Evolutionary conservation across 176 grass and related monocot genomes (phyloP).

Genomic region (Lolium rigidum): DNA sequence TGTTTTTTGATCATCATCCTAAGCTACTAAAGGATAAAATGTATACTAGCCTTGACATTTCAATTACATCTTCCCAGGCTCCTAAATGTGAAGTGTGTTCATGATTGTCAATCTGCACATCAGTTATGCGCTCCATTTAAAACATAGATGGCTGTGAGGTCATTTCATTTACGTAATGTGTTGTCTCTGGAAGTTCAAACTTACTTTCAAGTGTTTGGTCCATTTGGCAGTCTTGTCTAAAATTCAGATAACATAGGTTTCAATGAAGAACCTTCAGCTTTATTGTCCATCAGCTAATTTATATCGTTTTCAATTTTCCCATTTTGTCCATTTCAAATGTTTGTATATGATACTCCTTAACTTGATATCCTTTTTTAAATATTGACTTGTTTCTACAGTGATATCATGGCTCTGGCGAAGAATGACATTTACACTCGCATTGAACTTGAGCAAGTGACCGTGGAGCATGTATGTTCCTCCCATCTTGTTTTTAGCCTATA

Average conservation of each 20-base stretch:
- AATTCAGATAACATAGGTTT: background rate
- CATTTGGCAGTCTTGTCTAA: slow-evolving; percentile 5
- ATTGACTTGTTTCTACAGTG: slow-evolving; percentile 44
- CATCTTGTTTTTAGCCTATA: slow-evolving; percentile 22
- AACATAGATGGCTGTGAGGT: slow-evolving; percentile 10
- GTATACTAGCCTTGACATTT: background rate
- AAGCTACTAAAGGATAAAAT: slow-evolving; percentile 12
- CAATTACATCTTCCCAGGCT: background rate
- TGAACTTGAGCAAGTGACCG: slow-evolving; percentile 63
- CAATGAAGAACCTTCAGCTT: background rate
- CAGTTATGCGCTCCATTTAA: slow-evolving; percentile 22
- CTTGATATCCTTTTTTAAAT: background rate
- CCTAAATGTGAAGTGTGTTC: background rate
- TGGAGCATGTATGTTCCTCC: slow-evolving; percentile 53
- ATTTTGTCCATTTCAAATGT: background rate
- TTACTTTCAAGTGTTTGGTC: background rate
- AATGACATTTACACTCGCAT: slow-evolving; percentile 64
- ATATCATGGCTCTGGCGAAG: slow-evolving; percentile 76
- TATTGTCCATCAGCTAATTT: slow-evolving; percentile 2
- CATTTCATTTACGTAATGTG: background rate
- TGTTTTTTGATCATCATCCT: slow-evolving; percentile 27
- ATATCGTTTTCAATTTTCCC: slow-evolving; percentile 2
- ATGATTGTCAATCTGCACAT: background rate
- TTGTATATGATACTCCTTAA: background rate
- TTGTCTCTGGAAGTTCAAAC: background rate